These are phyloP conservation scores for Ophiosphaerella narmari DNA, from an alignment of 2,329 filamentous ascomycete species.

Conservation along the genomic window DNA sequence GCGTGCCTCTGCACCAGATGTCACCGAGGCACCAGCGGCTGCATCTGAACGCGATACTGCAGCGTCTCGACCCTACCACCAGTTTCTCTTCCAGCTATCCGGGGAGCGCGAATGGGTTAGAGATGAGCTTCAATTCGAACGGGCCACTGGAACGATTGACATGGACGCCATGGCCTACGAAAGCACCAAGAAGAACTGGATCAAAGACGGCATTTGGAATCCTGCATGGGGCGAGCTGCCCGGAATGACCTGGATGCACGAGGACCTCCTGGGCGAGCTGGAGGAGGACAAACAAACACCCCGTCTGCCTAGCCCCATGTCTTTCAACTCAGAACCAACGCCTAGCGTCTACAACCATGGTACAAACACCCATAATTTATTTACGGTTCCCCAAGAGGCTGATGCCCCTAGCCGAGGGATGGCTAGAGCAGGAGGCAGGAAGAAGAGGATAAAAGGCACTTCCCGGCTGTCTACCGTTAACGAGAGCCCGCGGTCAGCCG, in stretches of 20 bases:
- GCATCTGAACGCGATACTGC: constrained; percentile 3
- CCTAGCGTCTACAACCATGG: no score
- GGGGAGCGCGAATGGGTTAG: constrained; percentile 11
- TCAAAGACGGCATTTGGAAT: constrained; percentile 15
- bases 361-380: no score
- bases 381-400: no score
- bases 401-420: not conserved
- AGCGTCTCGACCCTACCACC: constrained; percentile 11
- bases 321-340: not conserved
- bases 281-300: not conserved
- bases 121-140: constrained; percentile 8
- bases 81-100: constrained; percentile 14
- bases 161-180: constrained; percentile 10
- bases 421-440: not conserved
- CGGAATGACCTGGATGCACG: constrained; percentile 12
- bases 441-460: not conserved
- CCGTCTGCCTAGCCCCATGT: not conserved
- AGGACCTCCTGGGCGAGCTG: constrained; percentile 4
- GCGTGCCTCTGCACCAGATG: not conserved
- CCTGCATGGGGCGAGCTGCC: constrained; percentile 8
- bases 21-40: not conserved
- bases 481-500: not conserved
- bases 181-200: constrained; percentile 10
- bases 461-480: not conserved
- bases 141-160: not conserved